Percentiles rank a stretch among this genome's conserved stretches.
phyloP scores from a whole-genome alignment of 768 basidiomycete species.

The Leccinum subtestaceum region DNA sequence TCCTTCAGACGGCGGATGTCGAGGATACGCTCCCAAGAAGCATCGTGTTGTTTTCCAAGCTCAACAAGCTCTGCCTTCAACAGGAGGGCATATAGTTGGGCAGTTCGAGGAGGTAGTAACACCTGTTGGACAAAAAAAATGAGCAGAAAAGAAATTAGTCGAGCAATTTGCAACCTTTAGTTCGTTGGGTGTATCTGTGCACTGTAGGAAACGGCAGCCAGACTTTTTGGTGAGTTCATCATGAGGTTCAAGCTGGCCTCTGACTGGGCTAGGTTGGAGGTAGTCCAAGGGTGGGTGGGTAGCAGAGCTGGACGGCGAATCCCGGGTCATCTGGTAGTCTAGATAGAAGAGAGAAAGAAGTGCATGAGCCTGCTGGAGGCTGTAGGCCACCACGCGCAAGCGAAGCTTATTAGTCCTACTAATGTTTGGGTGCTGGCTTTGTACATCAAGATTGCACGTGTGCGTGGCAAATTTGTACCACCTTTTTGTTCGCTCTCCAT shows the following conservation, averaged over 20 bases:
- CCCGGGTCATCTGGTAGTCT: conserved; percentile 20
- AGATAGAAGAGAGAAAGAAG: conserved; percentile 6
- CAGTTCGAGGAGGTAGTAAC: conserved; percentile 64
- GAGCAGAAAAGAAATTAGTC: background rate
- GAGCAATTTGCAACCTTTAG: conserved; percentile 50
- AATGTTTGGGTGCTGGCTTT: conserved; percentile 27
- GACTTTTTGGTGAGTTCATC: conserved; percentile 47
- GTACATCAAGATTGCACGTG: conserved; percentile 18
- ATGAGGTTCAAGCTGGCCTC: conserved; percentile 72
- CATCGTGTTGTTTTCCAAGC: conserved; percentile 51
- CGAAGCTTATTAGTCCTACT: conserved; percentile 4
- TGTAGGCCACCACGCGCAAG: conserved; percentile 18
- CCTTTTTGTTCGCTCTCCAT: conserved; percentile 33
- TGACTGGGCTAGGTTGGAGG: conserved; percentile 60
- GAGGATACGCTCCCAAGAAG: conserved; percentile 68
- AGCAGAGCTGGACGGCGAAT: conserved; percentile 23
- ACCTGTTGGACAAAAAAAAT: conserved; percentile 42
- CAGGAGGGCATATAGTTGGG: conserved; percentile 63
- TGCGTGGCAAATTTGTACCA: conserved; percentile 8
- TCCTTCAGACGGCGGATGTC: conserved; percentile 78
- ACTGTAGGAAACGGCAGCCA: conserved; percentile 72
- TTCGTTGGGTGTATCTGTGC: conserved; percentile 73
- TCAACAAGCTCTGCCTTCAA: conserved; percentile 61
- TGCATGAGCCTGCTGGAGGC: background rate
- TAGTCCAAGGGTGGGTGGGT: conserved; percentile 45